phyloP scores from a whole-genome alignment of 257 asterid genomes.

The Anisodus acutangulus region DNA sequence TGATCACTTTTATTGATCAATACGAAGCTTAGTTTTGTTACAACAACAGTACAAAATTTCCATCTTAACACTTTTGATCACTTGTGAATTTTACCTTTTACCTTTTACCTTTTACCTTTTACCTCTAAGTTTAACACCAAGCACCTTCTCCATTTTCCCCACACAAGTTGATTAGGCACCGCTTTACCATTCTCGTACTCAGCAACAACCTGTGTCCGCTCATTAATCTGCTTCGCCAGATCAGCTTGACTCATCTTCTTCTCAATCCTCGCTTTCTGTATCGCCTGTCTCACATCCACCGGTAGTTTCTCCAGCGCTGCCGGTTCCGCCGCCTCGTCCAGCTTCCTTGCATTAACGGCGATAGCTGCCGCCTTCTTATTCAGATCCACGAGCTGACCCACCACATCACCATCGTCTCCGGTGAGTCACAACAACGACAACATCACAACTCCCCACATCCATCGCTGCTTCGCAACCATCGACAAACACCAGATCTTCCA shows the following conservation, averaged over 20 bases:
- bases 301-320: conserved; percentile 46
- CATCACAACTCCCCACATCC: too few relatives aligned
- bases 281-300: conserved; percentile 47
- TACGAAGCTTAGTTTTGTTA: too few relatives aligned
- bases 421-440: too few relatives aligned
- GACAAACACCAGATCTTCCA: too few relatives aligned
- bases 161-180: conserved; percentile 49
- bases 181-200: conserved; percentile 61
- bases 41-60: too few relatives aligned
- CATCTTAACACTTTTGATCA: neutral
- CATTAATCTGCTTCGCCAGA: conserved; percentile 49
- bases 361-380: conserved; percentile 39
- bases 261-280: conserved; percentile 55
- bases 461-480: too few relatives aligned
- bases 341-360: conserved; percentile 41
- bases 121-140: conserved; percentile 51
- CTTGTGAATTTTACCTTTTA: conserved; percentile 34
- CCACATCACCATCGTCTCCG: too few relatives aligned
- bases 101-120: conserved; percentile 47
- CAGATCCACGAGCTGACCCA: too few relatives aligned
- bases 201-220: conserved; percentile 48
- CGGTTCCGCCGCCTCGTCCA: conserved; percentile 56
- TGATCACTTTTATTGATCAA: too few relatives aligned
- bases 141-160: conserved; percentile 52
- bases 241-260: conserved; percentile 57